phyloP scores from a whole-genome alignment of 1,284 basidiomycete genomes.

The Pseudozyma sp. region DNA sequence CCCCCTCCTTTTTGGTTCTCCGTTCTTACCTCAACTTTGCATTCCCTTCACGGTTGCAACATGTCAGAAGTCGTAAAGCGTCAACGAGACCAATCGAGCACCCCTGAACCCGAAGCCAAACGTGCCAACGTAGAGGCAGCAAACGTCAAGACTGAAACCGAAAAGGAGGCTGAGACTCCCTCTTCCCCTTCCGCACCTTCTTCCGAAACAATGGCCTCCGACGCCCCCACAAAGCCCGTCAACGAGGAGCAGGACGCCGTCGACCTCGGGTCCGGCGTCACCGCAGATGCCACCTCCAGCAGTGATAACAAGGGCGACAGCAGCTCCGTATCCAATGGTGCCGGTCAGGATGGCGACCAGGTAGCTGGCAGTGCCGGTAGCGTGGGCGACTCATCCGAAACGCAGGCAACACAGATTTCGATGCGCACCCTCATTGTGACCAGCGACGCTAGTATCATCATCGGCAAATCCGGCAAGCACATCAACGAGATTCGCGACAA shows the following conservation, averaged over 20 bases:
- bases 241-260: conserved; percentile 53
- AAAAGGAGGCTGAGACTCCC: conserved; percentile 13
- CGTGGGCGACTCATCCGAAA: conserved; percentile 46
- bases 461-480: conserved; percentile 94
- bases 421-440: conserved; percentile 84
- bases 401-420: conserved; percentile 58
- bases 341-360: conserved; percentile 30
- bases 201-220: conserved; percentile 43
- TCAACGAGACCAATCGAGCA: conserved; percentile 50
- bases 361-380: conserved; percentile 30
- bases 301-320: conserved; percentile 43
- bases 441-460: conserved; percentile 98
- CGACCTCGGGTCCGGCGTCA: conserved; percentile 47
- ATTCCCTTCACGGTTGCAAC: conserved; percentile 7
- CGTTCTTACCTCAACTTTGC: conserved; percentile 11
- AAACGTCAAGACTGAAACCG: conserved; percentile 5
- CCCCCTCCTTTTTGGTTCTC: conserved; percentile 20
- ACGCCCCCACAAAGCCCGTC: conserved; percentile 29
- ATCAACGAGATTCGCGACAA: conserved; percentile 99
- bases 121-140: conserved; percentile 44
- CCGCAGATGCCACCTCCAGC: conserved; percentile 37
- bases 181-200: conserved; percentile 9
- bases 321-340: conserved; percentile 33
- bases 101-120: conserved; percentile 53
- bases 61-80: conserved; percentile 62